Base-by-base conservation (phyloP, 2,329 filamentous ascomycete genomes). In the Fusarium falciforme region DNA sequence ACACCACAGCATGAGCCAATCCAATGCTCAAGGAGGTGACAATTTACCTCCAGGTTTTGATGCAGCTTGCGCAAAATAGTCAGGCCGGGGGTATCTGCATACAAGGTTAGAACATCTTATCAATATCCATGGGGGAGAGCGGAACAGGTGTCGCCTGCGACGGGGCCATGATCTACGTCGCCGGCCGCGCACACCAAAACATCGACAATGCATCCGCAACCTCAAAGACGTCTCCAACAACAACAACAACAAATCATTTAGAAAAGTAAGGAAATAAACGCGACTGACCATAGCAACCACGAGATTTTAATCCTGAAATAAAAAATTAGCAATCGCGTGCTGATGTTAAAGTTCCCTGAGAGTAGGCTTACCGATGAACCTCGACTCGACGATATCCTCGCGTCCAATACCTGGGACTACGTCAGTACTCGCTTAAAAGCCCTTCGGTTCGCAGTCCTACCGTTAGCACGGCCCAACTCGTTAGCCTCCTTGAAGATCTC, bases 401-500 rank as follows among this genome's bases (percentile, higher is more conserved):
- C 35, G 35, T 60, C 57, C 35, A 42, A 60, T 60, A 60, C 35
- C 35, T 40, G 36, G 35, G 33, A 60, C 35, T 40, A 60, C 38
- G 57, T 60, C 25, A 42, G 57, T 42, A 60, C 33, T 40, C 16
- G 57, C 36, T 40, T 60, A 17, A 60, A 42, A 44, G 11, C 22
- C 22, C 35, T 31, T 27, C 38, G 57, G 35, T 44, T 27, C 38
- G 57, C 22, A 60, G 35, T 59, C 55, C 59, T 61, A 72, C 60
- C 60, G 42, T 63, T 52, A 10, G 16, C 38, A 29, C 27, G 22
- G 29, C 38, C 58, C 16, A 61, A 22, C 40, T 61, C 25, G 38
- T 61, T 61, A 9, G 27, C 22, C 22, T 29, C 36, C 36, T 44
- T 44, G 85, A 93, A 93, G 64, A 93, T 84, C 77, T 92, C 89